Base-by-base conservation (phyloP, 1,139 yeast genomes). In the Yamadazyma mexicana region DNA sequence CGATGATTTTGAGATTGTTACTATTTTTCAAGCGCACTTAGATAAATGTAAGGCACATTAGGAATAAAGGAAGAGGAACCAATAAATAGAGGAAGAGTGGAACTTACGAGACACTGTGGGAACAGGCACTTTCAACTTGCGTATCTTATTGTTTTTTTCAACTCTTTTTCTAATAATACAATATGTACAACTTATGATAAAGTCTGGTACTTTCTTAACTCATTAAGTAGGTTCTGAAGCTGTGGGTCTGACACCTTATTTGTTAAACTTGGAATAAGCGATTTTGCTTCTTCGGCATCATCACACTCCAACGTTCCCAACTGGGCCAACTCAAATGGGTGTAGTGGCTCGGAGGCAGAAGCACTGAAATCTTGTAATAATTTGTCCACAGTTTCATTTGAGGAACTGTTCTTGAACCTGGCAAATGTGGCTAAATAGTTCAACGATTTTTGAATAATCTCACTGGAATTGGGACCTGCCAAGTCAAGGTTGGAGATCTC, bases 271-370 rank as follows among this genome's bases (percentile, higher is more conserved):
- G 99, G 97, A 46, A 92, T 84, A 56, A 92, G 73, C 20, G 96
- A 87, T 64, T 89, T 87, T 24, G 98, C 98, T 68, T 92, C 99
- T 57, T 92, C 98, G 5, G 96, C 91, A 51, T 92, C 98, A 58
- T 92, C 98, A 64, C 97, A 91, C 31, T 94, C 88, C 48, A 92
- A 72, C 2, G 95, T 87, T 0, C 98, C 96, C 46, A 92, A 72
- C 64, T 92, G 98, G 0, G 98, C 96, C 40, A 88, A 73, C 64
- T 92, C 99, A 61, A 92, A 94, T 2, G 98, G 98, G 66, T 92
- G 98, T 54, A 92, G 68, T 27, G 82, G 82, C 37, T 73, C 75
- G 5, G 64, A 48, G 3, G 73, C 69, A 56, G 77, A 81, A 38
- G 77, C 80, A 37, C 87, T 79, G 41, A 88, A 79, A 54, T 72